Base-by-base conservation (phyloP, 768 basidiomycete genomes). In the Psilocybe cyanescens region DNA sequence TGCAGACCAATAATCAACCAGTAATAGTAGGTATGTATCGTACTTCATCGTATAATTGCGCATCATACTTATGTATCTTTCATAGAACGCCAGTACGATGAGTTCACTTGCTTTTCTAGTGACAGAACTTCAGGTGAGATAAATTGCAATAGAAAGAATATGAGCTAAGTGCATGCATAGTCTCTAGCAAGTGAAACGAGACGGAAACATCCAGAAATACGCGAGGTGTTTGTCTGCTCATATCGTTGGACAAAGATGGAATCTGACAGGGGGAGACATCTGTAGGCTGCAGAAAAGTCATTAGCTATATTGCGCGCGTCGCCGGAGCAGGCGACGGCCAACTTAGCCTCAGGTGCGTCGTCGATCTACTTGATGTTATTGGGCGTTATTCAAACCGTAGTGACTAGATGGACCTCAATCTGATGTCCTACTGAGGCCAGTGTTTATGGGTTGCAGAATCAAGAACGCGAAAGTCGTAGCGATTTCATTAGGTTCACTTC, bases 391-490 rank as follows among this genome's bases (percentile, higher is more conserved):
- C 3, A 14, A n/a, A 37, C 58, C 4, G 35, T 48, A 31, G 47
- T 31, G 35, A 64, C 45, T 65, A 92, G 89, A 92, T 82, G 87
- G 88, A 3, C 86, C 89, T 8, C 90, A 92, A 73, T 88, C 93
- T 1, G 86, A 91, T 48, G 90, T 91, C 62, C 81, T 97, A 28
- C 82, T 97, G 17, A 81, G 86, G 51, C 97, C 97, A 0, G 88
- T 98, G 1, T 94, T 95, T 70, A 93, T 97, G 88, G 95, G 95
- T 51, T 95, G 95, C 66, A 88, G 90, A 30, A 97, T 94, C 3
- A 94, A 91, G 76, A 94, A 94, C 67, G 87, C 92, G 1, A 99
- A 99, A 82, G 91, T 98, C 56, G 89, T 98, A 48, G 91, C 92
- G 0, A 95, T 98, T 65, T 91, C 92, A 6, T 85, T 98, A 0